phyloP scores from a whole-genome alignment of 139 green algal genomes.

The Pseudopediastrum boryanum region DNA sequence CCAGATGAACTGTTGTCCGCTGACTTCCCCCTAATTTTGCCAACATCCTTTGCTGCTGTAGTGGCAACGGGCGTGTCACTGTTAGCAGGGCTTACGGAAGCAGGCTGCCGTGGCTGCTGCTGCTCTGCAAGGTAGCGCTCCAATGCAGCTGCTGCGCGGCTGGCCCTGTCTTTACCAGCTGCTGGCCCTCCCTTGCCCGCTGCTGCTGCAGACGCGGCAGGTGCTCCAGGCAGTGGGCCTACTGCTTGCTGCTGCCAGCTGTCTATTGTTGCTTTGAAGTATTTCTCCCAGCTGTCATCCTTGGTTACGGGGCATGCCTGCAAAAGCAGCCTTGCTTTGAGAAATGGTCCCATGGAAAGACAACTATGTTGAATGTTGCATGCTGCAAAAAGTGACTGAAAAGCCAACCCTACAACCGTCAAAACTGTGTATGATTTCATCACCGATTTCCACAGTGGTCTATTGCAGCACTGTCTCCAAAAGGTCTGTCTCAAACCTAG shows the following conservation, averaged over 20 bases:
- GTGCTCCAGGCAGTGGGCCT: background rate
- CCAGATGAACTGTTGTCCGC: background rate
- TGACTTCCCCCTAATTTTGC: background rate
- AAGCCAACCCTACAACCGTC: background rate
- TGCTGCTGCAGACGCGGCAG: background rate
- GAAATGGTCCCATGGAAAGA: background rate
- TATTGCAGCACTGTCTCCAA: too few species aligned
- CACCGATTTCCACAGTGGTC: too few species aligned
- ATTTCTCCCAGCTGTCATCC: constrained; percentile 49
- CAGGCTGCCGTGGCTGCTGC: constrained; percentile 6
- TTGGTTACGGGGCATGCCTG: constrained; percentile 41
- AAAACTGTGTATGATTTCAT: background rate
- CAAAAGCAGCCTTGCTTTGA: background rate
- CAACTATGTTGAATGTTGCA: background rate
- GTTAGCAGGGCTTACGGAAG: too few species aligned
- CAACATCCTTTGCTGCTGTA: background rate
- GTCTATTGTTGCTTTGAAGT: constrained; percentile 52
- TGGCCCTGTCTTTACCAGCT: background rate
- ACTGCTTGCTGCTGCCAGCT: constrained; percentile 51
- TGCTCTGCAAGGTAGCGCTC: constrained; percentile 22
- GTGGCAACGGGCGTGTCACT: too few species aligned
- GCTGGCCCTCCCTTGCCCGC: constrained; percentile 2
- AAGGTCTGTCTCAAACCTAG: too few species aligned
- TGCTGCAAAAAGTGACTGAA: background rate
- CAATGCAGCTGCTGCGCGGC: constrained; percentile 23